Base-by-base conservation (phyloP, 2,329 filamentous ascomycete genomes). In the Neopestalotiopsis clavispora region DNA sequence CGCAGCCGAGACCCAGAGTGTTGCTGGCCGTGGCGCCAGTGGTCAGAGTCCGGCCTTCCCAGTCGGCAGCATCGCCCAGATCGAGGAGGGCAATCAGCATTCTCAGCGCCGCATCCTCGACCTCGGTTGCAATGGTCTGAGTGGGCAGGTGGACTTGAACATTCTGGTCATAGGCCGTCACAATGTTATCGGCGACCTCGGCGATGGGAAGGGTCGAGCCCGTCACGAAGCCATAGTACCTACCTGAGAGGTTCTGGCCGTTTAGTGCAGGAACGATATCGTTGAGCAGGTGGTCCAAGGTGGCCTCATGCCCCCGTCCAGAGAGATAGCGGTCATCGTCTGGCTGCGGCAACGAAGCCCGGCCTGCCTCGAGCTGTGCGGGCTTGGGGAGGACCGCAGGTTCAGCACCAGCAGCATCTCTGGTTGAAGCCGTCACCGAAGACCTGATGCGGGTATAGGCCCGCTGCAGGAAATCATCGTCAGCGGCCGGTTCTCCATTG, bases 211-310 rank as follows among this genome's bases (percentile, higher is more conserved):
- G 92, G 7, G 87, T 85, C 14, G 94, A 92, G 59, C 95, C 95
- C 0, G 91, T 97, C 5, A 98, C 92, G 78, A 98, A 97, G 69
- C 94, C 95, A 78, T 94, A 97, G 84, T 97, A 97, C 67, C 90
- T 89, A 12, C 89, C 80, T 58, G 87, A 89, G 57, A 87, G 85
- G 72, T 89, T 90, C 75, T 89, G 87, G 17, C 85, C 87, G 74
- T 91, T 94, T 69, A 96, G 86, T 1, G 86, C 92, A 1, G 87
- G 86, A 56, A 87, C 80, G 68, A 89, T 80, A 69, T 82, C 78
- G 7, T 73, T 40, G 10, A 82, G 73, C 45, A 89, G 81, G 76
- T 89, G 86, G 13, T 75, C 63, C 17, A 84, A 71, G 4, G 82
- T 79, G 6, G 75, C 75, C 1, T 74, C 69, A 68, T 69, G 75